Base-by-base conservation (phyloP, 2,329 filamentous ascomycete species). In the Camillea tinctor region DNA sequence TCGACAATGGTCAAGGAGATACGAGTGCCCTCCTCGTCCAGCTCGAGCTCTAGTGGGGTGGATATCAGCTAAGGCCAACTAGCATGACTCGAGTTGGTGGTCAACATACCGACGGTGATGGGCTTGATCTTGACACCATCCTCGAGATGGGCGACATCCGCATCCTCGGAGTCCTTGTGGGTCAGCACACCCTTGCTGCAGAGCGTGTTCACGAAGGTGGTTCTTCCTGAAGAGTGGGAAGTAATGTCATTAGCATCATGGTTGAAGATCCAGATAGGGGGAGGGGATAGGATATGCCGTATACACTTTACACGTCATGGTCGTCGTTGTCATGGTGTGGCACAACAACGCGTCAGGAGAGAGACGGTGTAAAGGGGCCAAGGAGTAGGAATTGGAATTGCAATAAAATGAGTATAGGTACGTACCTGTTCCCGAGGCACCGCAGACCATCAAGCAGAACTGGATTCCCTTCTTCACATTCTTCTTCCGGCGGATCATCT, bases 391-490 rank as follows among this genome's bases (percentile, higher is more conserved):
- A 11, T 30, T 9, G 26, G 59, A 58, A 65, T 58, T 60, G 61
- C 60, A 52, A 58, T 21, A 50, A 36, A 48, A 49, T 54, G 51
- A 57, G 19, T 52, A 54, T 48, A 54, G 48, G 59, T 50, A 81
- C 85, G 74, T 88, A 97, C 93, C 95, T 80, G 95, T 98, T 79
- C 95, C 95, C 72, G 94, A 98, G 76, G 95, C 95, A 83, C 95
- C 95, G 77, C 95, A 98, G 74, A 99, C 95, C 95, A 99, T 99
- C 87, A 99, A 81, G 80, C 93, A 98, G 84, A 99, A 99, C 85
- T 99, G 95, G 76, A 99, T 98, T 76, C 95, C 95, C 88, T 97
- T 97, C 91, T 97, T 97, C 83, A 99, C 94, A 87, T 99, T 98
- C 91, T 99, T 99, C 94, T 99, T 99, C 81, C 92, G 90, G 82